Percentiles rank a stretch among this genome's conserved stretches.
Evolutionary conservation across 345 rosid genomes (phyloP).

Genomic region (Salix brachista): DNA sequence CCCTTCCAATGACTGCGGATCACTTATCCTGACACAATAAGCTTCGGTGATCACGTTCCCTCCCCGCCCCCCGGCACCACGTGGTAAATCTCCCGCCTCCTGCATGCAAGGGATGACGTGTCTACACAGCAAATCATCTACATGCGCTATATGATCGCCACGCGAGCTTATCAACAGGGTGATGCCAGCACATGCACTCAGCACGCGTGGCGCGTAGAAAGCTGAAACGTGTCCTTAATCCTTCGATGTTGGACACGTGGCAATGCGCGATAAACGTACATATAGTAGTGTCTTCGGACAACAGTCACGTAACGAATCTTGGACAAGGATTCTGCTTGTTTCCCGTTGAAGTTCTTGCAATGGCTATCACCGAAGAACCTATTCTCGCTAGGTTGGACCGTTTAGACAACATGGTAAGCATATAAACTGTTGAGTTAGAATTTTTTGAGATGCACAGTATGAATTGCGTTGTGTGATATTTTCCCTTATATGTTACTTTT

Average conservation of each 20-base stretch:
- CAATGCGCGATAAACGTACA: neutral
- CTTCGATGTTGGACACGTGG: constrained; percentile 4
- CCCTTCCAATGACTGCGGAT: neutral
- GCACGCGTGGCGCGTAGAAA: neutral
- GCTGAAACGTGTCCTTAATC: neutral
- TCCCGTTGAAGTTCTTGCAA: neutral
- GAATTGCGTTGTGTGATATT: neutral
- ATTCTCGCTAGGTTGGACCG: constrained; percentile 47
- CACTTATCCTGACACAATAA: neutral
- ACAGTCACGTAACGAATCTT: no score
- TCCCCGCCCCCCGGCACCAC: neutral
- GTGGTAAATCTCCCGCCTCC: no score
- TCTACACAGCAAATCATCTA: neutral
- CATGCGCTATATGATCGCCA: neutral
- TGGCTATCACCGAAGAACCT: constrained; percentile 32
- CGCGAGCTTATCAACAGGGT: no score
- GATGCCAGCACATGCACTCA: neutral
- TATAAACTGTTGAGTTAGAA: neutral
- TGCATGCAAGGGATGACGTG: constrained; percentile 8
- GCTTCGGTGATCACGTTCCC: neutral
- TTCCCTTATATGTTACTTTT: neutral
- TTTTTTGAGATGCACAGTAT: neutral
- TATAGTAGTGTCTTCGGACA: neutral
- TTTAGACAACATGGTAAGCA: constrained; percentile 43
- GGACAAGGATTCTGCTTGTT: neutral